Percentiles rank a stretch among this genome's conserved stretches.
Conservation (phyloP, 345 rosid species). For the Excoecaria agallocha region DNA sequence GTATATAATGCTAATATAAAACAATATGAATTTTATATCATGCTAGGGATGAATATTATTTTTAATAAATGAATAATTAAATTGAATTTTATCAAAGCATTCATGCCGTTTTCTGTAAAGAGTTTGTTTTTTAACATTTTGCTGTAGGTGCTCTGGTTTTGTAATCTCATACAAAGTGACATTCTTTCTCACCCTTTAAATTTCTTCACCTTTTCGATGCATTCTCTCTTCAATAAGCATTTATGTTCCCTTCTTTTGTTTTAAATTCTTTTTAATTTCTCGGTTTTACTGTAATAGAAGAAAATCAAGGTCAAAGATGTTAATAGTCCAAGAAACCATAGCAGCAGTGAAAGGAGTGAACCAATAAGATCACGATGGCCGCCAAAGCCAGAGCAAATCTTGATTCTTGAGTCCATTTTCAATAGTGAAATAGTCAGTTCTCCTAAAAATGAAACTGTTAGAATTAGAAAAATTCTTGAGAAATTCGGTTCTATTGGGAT, state of each 20-base stretch:
- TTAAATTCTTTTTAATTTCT: background rate
- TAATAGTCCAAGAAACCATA: slow-evolving; percentile 37
- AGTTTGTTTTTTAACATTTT: too few species aligned
- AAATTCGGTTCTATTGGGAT: slow-evolving; percentile 83
- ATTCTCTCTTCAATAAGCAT: slow-evolving; percentile 29
- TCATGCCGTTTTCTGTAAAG: too few species aligned
- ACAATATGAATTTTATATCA: too few species aligned
- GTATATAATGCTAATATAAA: too few species aligned
- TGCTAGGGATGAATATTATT: too few species aligned
- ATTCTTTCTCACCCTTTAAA: slow-evolving; percentile 34
- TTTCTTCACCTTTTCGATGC: slow-evolving; percentile 23
- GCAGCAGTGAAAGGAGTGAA: slow-evolving; percentile 45
- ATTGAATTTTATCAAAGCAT: too few species aligned
- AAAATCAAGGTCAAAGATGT: slow-evolving; percentile 48
- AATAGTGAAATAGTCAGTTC: slow-evolving; percentile 98
- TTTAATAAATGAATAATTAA: too few species aligned
- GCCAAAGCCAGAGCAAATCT: slow-evolving; percentile 95
- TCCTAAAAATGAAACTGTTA: slow-evolving; percentile 88
- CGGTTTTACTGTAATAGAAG: slow-evolving; percentile 53
- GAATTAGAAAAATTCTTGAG: slow-evolving; percentile 82
- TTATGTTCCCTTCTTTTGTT: background rate
- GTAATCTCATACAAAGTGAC: slow-evolving; percentile 37
- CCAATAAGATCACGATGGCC: slow-evolving; percentile 94
- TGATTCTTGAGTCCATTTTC: slow-evolving; percentile 95
- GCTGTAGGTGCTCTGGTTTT: too few species aligned